Evolutionary conservation across 495 filamentous ascomycete genomes (phyloP).

Genomic region (Aspergillus biplanus): DNA sequence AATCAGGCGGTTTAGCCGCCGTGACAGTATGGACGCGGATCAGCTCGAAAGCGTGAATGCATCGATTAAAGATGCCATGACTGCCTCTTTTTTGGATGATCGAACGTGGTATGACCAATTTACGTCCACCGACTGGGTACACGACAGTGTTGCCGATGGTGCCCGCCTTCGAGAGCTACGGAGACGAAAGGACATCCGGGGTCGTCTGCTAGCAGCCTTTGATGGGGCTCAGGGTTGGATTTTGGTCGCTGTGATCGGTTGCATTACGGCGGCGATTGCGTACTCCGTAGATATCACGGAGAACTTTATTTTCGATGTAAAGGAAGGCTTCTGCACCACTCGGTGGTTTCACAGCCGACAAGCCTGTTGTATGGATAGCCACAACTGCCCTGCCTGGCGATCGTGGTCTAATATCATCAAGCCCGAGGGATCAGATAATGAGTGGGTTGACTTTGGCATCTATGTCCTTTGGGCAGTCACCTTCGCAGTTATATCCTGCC

Average conservation of each 20-base stretch:
- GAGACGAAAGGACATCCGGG: conserved; percentile 80
- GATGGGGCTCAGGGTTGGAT: conserved; percentile 96
- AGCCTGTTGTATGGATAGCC: conserved; percentile 72
- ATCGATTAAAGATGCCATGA: conserved; percentile 60
- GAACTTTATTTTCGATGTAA: conserved; percentile 81
- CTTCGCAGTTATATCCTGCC: conserved; percentile 76
- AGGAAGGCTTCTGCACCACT: conserved; percentile 81
- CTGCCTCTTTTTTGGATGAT: conserved; percentile 68
- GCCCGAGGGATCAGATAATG: conserved; percentile 53
- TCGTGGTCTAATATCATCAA: conserved; percentile 74
- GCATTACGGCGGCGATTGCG: conserved; percentile 81
- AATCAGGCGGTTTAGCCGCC: conserved; percentile 55
- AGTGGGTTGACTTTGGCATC: conserved; percentile 72
- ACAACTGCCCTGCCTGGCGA: conserved; percentile 69
- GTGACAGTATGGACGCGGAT: conserved; percentile 42
- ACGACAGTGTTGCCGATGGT: conserved; percentile 94
- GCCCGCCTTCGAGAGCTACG: conserved; percentile 82
- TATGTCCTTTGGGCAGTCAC: conserved; percentile 72
- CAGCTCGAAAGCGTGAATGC: conserved; percentile 46
- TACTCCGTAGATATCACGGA: conserved; percentile 91
- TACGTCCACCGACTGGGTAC: conserved; percentile 98
- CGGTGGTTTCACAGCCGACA: conserved; percentile 74
- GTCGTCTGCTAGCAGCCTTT: conserved; percentile 73
- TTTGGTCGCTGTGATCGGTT: conserved; percentile 86
- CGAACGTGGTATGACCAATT: conserved; percentile 99